Evolutionary conservation across 1,284 basidiomycete species (phyloP).

Genomic region (Pterulicium gracile): DNA sequence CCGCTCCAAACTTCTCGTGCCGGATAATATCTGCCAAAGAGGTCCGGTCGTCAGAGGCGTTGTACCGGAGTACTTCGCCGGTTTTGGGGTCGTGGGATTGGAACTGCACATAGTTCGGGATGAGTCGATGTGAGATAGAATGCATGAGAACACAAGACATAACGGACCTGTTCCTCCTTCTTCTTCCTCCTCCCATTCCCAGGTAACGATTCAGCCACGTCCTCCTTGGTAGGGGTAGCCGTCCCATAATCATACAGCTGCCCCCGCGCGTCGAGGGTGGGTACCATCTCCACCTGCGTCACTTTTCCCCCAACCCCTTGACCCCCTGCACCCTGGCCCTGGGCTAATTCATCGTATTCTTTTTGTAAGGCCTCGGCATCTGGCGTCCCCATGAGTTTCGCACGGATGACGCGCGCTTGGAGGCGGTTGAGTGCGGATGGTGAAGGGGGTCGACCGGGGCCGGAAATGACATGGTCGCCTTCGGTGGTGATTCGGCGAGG

Average conservation of each 20-base stretch:
- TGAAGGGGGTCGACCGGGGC: constrained; percentile 36
- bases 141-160: background rate
- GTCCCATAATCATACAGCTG: constrained; percentile 86
- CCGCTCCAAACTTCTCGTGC: constrained; percentile 85
- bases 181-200: constrained; percentile 66
- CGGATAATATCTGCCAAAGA: constrained; percentile 88
- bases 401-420: constrained; percentile 87
- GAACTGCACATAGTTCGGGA: constrained; percentile 33
- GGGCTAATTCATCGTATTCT: constrained; percentile 69
- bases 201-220: constrained; percentile 22
- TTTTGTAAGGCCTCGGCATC: constrained; percentile 69
- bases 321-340: constrained; percentile 31
- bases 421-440: constrained; percentile 83
- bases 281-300: constrained; percentile 70
- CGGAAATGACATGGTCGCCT: constrained; percentile 8
- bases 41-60: constrained; percentile 81
- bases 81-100: constrained; percentile 86
- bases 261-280: constrained; percentile 82
- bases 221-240: constrained; percentile 32
- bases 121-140: background rate
- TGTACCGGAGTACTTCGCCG: constrained; percentile 76
- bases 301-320: constrained; percentile 14
- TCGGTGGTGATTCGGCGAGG: constrained; percentile 15
- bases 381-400: constrained; percentile 73
- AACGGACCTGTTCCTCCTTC: constrained; percentile 60